phyloP scores from a whole-genome alignment of 345 rosid species.

The Lumnitzera littorea region DNA sequence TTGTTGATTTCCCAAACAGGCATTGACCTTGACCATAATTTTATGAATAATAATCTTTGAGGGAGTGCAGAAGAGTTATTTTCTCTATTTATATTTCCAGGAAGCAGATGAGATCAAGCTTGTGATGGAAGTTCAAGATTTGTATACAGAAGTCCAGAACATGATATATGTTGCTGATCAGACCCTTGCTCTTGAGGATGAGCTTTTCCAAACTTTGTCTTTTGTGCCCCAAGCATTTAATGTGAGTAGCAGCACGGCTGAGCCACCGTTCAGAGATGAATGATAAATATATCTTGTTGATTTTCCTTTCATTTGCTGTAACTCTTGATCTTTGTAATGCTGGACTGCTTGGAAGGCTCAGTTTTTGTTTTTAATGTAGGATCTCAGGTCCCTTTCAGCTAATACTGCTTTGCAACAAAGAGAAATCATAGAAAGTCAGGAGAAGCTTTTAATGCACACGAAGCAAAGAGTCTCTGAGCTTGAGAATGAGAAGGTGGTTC shows the following conservation, averaged over 20 bases:
- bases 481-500: slow-evolving; percentile 63
- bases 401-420: slow-evolving; percentile 44
- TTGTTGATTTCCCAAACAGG: slow-evolving; percentile 11
- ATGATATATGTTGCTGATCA: slow-evolving; percentile 36
- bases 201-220: slow-evolving; percentile 49
- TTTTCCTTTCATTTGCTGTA: too few species aligned
- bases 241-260: slow-evolving; percentile 35
- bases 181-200: slow-evolving; percentile 43
- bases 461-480: slow-evolving; percentile 38
- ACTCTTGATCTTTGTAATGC: too few species aligned
- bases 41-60: neutral
- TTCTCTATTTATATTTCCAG: slow-evolving; percentile 14
- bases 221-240: slow-evolving; percentile 26
- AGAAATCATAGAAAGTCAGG: slow-evolving; percentile 29
- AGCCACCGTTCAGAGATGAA: neutral
- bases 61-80: too few species aligned
- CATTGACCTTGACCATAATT: slow-evolving; percentile 5
- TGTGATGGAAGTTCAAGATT: slow-evolving; percentile 45
- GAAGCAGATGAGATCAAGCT: slow-evolving; percentile 30
- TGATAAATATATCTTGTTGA: neutral
- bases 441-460: slow-evolving; percentile 26
- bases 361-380: slow-evolving; percentile 33
- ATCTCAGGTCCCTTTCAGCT: slow-evolving; percentile 37
- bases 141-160: slow-evolving; percentile 42
- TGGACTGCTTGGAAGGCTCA: slow-evolving; percentile 1